phyloP scores from a whole-genome alignment of 257 asterid genomes.

The Cruciata laevipes region DNA sequence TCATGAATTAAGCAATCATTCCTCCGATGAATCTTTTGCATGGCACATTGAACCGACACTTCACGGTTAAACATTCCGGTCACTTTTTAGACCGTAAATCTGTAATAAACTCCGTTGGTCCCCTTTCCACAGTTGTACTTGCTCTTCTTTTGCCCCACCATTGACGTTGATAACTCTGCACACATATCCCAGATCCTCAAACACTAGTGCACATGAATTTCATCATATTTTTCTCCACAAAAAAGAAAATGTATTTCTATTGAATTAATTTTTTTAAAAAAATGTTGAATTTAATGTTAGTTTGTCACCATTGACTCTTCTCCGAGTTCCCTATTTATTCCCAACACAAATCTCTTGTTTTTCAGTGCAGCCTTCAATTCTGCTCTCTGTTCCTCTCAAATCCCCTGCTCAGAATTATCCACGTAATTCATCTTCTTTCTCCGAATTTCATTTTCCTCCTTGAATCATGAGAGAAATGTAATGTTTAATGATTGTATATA shows the following conservation, averaged over 20 bases:
- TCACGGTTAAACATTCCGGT: neutral
- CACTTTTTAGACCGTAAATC: neutral
- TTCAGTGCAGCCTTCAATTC: conserved; percentile 11
- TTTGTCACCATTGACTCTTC: conserved; percentile 27
- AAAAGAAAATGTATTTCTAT: neutral
- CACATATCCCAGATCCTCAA: conserved; percentile 3
- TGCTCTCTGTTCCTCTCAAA: conserved; percentile 17
- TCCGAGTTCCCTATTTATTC: conserved; percentile 52
- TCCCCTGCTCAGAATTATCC: neutral
- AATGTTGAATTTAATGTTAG: conserved; percentile 13
- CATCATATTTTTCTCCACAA: neutral
- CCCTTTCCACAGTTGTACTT: conserved; percentile 8
- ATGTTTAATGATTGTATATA: too few species aligned
- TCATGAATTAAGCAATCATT: neutral
- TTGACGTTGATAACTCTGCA: neutral
- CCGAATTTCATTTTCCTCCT: neutral
- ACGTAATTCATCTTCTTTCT: neutral
- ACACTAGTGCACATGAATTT: neutral
- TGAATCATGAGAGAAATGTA: neutral
- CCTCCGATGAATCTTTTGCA: neutral
- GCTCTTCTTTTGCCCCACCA: neutral
- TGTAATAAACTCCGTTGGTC: neutral
- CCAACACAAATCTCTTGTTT: conserved; percentile 21
- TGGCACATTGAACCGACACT: conserved; percentile 1
- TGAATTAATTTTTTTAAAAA: neutral